These are phyloP conservation scores for Diaporthe ampelina DNA, from an alignment of 2,329 filamentous ascomycete genomes.

Conservation along the genomic window DNA sequence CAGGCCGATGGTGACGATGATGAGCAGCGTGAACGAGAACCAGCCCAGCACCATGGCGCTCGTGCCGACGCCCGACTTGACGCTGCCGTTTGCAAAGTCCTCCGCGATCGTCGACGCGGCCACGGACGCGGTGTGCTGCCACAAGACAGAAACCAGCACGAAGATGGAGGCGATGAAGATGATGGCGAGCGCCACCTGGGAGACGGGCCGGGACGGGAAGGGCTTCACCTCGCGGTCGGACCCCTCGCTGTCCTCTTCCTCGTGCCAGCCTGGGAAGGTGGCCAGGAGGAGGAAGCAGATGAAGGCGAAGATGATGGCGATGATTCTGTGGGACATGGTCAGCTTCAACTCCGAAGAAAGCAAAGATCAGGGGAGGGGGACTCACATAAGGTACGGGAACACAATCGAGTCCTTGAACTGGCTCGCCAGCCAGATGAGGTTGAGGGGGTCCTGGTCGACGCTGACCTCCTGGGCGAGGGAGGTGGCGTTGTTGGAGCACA, in stretches of 20 bases:
- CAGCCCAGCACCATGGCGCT: slow-evolving; percentile 97
- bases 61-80: slow-evolving; percentile 89
- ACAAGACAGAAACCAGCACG: slow-evolving; percentile 81
- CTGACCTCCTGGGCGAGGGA: slow-evolving; percentile 89
- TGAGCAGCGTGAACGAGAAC: slow-evolving; percentile 94
- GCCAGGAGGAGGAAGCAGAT: slow-evolving; percentile 94
- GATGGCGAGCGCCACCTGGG: slow-evolving; percentile 91
- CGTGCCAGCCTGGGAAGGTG: slow-evolving; percentile 98
- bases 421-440: slow-evolving; percentile 95
- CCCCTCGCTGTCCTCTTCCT: slow-evolving; percentile 84
- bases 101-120: slow-evolving; percentile 94
- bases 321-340: slow-evolving; percentile 74
- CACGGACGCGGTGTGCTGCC: slow-evolving; percentile 97
- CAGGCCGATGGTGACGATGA: slow-evolving; percentile 94
- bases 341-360: too few relatives aligned
- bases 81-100: slow-evolving; percentile 91
- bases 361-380: too few relatives aligned
- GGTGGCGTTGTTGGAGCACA: slow-evolving; percentile 98
- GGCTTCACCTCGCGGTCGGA: slow-evolving; percentile 93
- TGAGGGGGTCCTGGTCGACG: slow-evolving; percentile 94
- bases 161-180: slow-evolving; percentile 85
- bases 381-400: slow-evolving; percentile 95
- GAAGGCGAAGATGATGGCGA: slow-evolving; percentile 97
- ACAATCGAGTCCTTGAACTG: slow-evolving; percentile 99
- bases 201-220: slow-evolving; percentile 92